Conservation (phyloP, 305 asterid species). For the Fraxinus paxiana region DNA sequence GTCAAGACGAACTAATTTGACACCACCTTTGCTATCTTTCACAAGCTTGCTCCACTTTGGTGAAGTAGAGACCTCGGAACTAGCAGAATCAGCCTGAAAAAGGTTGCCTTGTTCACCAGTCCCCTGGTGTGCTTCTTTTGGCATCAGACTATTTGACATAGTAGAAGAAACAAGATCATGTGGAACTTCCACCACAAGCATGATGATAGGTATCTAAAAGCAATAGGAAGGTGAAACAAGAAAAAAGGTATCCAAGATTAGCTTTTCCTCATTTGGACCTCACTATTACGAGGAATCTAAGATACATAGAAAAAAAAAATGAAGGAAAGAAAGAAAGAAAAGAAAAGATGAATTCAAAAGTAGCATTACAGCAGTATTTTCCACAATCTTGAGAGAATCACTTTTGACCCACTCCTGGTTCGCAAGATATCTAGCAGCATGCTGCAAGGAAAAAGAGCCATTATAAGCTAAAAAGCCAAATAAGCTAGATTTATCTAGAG, state of each 20-base stretch:
- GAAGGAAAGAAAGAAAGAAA: conserved; percentile 10
- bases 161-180: conserved; percentile 59
- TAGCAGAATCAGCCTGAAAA: conserved; percentile 43
- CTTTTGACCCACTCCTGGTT: conserved; percentile 99
- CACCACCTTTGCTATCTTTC: conserved; percentile 45
- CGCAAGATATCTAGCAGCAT: conserved; percentile 99
- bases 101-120: conserved; percentile 48
- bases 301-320: conserved; percentile 7
- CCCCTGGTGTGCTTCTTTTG: conserved; percentile 46
- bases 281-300: neutral
- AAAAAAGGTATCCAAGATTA: neutral
- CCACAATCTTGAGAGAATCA: conserved; percentile 99
- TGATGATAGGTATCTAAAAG: conserved; percentile 89
- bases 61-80: conserved; percentile 42
- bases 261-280: neutral
- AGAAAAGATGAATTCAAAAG: conserved; percentile 18
- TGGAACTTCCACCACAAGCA: conserved; percentile 99
- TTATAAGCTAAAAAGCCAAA: conserved; percentile 23
- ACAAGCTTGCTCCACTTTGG: conserved; percentile 41
- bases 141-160: conserved; percentile 44
- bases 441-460: conserved; percentile 55
- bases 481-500: conserved; percentile 20
- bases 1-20: conserved; percentile 84
- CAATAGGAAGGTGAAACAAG: conserved; percentile 22
- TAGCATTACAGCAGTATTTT: conserved; percentile 91